Conservation (phyloP, 345 rosid species). For the Rhizophora apiculata region DNA sequence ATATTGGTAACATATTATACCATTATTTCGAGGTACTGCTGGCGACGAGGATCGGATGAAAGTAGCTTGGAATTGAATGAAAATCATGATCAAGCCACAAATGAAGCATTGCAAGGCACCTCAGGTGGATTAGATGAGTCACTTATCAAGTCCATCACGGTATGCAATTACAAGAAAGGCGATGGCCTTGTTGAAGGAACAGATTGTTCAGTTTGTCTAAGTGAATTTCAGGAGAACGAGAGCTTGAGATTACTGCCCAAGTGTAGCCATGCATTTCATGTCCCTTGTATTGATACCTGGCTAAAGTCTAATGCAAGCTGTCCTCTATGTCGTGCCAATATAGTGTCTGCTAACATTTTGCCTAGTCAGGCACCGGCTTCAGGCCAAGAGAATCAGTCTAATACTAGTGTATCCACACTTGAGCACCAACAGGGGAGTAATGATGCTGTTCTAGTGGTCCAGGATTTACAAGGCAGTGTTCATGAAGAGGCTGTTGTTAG, state of each 20-base stretch:
- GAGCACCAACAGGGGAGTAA: constrained; percentile 19
- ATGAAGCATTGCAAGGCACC: constrained; percentile 16
- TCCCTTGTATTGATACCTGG: constrained; percentile 90
- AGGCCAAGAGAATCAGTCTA: background rate
- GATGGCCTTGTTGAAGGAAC: constrained; percentile 59
- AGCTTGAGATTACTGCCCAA: constrained; percentile 65
- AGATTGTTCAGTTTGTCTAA: constrained; percentile 77
- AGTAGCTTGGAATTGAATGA: constrained; percentile 11
- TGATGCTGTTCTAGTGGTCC: constrained; percentile 43
- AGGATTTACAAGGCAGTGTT: constrained; percentile 34
- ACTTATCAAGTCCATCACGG: constrained; percentile 53
- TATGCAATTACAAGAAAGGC: constrained; percentile 47
- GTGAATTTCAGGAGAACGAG: constrained; percentile 76
- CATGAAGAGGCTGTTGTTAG: constrained; percentile 24
- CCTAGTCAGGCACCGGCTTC: constrained; percentile 2
- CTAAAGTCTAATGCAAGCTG: constrained; percentile 73
- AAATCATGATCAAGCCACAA: constrained; percentile 15
- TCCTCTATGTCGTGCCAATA: constrained; percentile 74
- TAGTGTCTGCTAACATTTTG: constrained; percentile 23
- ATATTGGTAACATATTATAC: constrained; percentile 72
- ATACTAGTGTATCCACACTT: constrained; percentile 5
- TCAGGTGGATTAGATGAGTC: constrained; percentile 59
- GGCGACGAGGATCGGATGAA: constrained; percentile 21
- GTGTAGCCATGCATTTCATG: constrained; percentile 83
- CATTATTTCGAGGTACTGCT: constrained; percentile 62